Conservation (phyloP, 305 asterid genomes). For the Rubia tinctorum region DNA sequence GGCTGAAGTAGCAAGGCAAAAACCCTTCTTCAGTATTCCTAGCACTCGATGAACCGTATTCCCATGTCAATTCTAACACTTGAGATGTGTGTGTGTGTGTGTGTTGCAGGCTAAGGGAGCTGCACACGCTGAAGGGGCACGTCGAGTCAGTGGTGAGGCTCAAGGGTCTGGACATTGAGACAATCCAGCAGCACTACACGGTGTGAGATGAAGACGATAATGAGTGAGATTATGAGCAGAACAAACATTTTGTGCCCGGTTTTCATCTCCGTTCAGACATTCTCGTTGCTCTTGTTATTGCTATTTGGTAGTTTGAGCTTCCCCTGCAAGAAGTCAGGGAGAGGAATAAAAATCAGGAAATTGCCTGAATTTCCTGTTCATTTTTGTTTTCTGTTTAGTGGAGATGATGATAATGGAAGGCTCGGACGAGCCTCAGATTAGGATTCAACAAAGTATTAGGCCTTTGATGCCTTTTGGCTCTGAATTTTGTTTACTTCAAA, state of each 20-base stretch:
- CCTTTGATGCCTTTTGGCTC: constrained; percentile 5
- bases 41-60: neutral
- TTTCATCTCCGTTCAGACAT: constrained; percentile 7
- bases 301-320: constrained; percentile 4
- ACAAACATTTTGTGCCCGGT: neutral
- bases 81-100: neutral
- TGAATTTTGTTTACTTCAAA: neutral
- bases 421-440: neutral
- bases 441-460: neutral
- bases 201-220: constrained; percentile 22
- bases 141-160: constrained; percentile 51
- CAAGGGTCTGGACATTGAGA: constrained; percentile 51
- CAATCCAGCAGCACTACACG: constrained; percentile 51
- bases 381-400: constrained; percentile 6
- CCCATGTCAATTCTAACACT: neutral
- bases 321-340: constrained; percentile 5
- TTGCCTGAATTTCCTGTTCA: neutral
- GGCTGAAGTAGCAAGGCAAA: constrained; percentile 50
- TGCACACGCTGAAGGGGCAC: constrained; percentile 54
- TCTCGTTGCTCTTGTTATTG: neutral
- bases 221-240: neutral
- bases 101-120: constrained; percentile 41
- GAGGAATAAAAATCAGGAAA: constrained; percentile 15
- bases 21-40: neutral
- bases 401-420: constrained; percentile 14